phyloP scores from a whole-genome alignment of 2,329 filamentous ascomycete species.

The Diaporthe sp. region DNA sequence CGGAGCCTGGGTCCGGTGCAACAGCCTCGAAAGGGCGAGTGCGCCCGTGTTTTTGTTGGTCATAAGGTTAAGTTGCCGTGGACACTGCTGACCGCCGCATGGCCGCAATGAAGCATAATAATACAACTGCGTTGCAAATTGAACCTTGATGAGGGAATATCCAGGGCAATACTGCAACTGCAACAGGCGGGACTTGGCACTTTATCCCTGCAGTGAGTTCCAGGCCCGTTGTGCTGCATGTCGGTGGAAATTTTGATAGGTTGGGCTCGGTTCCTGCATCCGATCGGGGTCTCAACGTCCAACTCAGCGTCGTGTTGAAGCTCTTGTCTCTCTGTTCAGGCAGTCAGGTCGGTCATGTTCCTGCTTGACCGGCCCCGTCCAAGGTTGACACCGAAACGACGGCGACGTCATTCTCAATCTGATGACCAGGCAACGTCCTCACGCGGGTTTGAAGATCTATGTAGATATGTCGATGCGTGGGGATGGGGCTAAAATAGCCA shows the following conservation, averaged over 20 bases:
- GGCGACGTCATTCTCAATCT: neutral
- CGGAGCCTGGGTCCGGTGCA: neutral
- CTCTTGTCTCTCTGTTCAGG: neutral
- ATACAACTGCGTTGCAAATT: neutral
- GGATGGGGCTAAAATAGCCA: conserved; percentile 7
- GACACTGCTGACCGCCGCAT: neutral
- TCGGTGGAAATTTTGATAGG: neutral
- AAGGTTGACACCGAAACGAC: neutral
- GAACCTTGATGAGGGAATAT: neutral
- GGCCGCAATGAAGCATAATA: neutral
- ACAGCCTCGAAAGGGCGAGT: neutral
- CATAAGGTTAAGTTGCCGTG: neutral
- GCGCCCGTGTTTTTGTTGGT: neutral
- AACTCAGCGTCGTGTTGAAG: neutral
- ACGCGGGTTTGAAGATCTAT: neutral
- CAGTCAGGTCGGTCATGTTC: too few species aligned
- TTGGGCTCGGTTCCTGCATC: conserved; percentile 25
- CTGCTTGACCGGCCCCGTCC: neutral
- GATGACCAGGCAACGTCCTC: neutral
- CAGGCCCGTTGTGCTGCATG: neutral
- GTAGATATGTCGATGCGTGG: neutral
- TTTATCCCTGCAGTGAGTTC: neutral
- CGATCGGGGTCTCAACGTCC: neutral
- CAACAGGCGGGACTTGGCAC: too few species aligned
- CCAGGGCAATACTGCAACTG: neutral